These are phyloP conservation scores for Trichomonas tenax DNA, from an alignment of 208 protist genomes.

Conservation along the genomic window DNA sequence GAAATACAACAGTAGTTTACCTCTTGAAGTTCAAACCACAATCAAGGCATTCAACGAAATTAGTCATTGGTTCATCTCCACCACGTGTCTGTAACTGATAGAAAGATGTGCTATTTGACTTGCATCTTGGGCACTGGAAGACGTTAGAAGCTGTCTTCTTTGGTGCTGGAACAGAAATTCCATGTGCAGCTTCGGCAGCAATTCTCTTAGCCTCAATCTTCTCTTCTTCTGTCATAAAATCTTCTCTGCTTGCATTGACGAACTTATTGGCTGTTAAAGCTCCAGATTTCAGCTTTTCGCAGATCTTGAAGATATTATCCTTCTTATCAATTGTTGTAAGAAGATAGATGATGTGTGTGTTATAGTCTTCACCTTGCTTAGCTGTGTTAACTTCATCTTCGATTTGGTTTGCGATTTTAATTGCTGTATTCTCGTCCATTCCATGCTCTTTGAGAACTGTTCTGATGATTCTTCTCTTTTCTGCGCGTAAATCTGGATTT, in stretches of 20 bases:
- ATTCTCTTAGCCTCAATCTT: not conserved
- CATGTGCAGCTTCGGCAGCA: not conserved
- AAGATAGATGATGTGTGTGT: not conserved
- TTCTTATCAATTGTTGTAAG: not conserved
- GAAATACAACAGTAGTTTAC: not conserved
- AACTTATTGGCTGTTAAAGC: not conserved
- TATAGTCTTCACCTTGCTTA: not conserved
- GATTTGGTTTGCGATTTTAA: not conserved
- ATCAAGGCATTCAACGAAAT: constrained; percentile 44
- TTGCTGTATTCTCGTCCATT: not conserved
- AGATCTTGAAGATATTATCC: not conserved
- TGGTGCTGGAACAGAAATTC: not conserved
- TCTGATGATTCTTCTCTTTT: not conserved
- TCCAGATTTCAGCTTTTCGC: not conserved
- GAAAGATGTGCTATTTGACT: constrained; percentile 41
- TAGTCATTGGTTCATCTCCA: constrained; percentile 54
- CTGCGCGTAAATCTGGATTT: not conserved
- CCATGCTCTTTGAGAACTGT: not conserved
- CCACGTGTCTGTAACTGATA: constrained; percentile 48
- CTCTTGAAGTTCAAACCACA: constrained; percentile 43
- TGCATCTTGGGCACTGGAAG: constrained; percentile 51
- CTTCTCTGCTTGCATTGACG: not conserved
- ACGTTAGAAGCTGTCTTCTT: not conserved
- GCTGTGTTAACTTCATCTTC: not conserved
- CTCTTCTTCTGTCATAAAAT: not conserved